Evolutionary conservation across 441 rosid genomes (phyloP).

Genomic region (Gossypium schwendimanii): DNA sequence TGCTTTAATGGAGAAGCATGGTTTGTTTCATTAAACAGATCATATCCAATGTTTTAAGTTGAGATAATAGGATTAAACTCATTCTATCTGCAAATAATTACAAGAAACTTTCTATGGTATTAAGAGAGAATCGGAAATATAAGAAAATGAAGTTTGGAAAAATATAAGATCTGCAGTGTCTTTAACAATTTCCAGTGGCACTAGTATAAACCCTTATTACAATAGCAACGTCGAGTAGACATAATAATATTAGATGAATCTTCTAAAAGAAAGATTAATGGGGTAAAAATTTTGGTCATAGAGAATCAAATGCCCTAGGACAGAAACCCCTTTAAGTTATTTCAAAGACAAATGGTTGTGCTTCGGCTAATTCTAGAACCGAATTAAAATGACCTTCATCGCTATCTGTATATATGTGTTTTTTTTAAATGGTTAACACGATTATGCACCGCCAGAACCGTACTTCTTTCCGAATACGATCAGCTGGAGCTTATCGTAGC

Average conservation of each 20-base stretch:
- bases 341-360: slow-evolving; percentile 16
- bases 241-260: neutral
- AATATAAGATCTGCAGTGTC: neutral
- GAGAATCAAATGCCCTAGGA: neutral
- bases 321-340: slow-evolving; percentile 16
- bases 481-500: slow-evolving; percentile 47
- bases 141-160: neutral
- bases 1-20: neutral
- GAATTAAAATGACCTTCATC: slow-evolving; percentile 29
- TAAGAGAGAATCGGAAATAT: neutral
- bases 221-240: neutral
- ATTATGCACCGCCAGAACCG: slow-evolving; percentile 44
- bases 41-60: neutral
- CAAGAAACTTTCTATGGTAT: neutral
- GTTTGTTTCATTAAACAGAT: neutral
- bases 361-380: neutral
- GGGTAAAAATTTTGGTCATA: neutral
- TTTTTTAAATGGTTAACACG: neutral
- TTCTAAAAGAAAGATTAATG: neutral
- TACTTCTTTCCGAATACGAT: slow-evolving; percentile 47
- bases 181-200: neutral
- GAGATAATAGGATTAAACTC: too few species aligned
- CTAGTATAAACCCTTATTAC: neutral
- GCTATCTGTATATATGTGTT: slow-evolving; percentile 17
- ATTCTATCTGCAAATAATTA: neutral